Percentiles rank a stretch among this genome's conserved stretches.
phyloP scores from a whole-genome alignment of 163 green algal species.

The Scenedesmus sp. region DNA sequence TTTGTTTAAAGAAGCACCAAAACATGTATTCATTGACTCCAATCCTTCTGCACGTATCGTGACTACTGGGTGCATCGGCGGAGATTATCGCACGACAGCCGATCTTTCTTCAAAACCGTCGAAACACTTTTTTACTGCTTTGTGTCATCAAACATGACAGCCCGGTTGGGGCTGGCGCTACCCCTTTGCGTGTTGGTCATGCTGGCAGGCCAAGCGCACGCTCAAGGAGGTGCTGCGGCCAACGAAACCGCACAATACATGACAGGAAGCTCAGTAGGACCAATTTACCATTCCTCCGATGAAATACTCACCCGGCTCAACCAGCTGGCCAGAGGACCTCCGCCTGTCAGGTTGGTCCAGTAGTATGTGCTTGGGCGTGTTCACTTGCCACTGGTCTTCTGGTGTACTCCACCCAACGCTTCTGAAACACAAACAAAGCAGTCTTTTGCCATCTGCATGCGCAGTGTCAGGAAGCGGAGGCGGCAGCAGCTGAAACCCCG shows the following conservation, averaged over 20 bases:
- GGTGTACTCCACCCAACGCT: neutral
- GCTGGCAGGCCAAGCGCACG: neutral
- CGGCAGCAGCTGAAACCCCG: too few relatives aligned
- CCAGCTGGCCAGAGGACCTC: neutral
- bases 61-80: neutral
- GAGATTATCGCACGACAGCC: neutral
- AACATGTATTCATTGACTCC: neutral
- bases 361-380: neutral
- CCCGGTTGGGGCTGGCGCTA: neutral
- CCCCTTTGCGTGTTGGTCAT: neutral
- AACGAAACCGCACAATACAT: neutral
- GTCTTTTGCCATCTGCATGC: neutral
- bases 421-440: neutral
- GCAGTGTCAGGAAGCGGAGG: neutral
- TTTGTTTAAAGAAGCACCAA: too few relatives aligned
- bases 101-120: neutral
- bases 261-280: neutral
- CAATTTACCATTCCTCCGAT: neutral
- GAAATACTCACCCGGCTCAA: neutral
- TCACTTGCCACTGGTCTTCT: neutral
- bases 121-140: neutral
- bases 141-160: neutral
- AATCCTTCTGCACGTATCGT: neutral
- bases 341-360: conserved; percentile 2
- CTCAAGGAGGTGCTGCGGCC: neutral